Percentiles rank a stretch among this genome's conserved stretches.
These are phyloP conservation scores for Bipolaris sorokiniana DNA, from an alignment of 2,329 filamentous ascomycete genomes.

Conservation along the genomic window DNA sequence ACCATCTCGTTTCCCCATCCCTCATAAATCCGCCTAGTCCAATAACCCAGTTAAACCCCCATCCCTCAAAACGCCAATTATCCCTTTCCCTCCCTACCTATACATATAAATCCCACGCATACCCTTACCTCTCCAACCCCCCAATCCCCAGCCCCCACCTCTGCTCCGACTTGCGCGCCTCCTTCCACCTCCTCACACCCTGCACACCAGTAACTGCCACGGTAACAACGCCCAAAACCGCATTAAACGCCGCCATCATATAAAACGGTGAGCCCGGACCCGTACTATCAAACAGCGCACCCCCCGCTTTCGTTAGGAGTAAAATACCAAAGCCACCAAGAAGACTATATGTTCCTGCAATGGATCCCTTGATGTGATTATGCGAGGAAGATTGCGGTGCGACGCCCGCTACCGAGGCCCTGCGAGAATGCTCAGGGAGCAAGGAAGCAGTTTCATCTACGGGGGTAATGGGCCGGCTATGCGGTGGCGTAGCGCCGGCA, in stretches of 20 bases:
- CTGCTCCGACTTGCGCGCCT: not conserved
- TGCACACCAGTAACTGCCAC: conserved; percentile 27
- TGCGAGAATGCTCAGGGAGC: conserved; percentile 19
- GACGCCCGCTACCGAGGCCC: not conserved
- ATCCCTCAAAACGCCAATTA: no score
- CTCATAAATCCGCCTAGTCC: no score
- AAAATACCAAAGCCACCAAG: conserved; percentile 90
- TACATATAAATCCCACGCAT: no score
- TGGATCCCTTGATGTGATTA: conserved; percentile 82
- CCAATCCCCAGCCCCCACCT: not conserved
- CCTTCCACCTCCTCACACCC: conserved; percentile 14
- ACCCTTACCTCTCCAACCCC: not conserved
- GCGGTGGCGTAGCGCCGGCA: conserved; percentile 42
- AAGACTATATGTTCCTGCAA: conserved; percentile 92
- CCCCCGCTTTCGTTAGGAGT: conserved; percentile 88
- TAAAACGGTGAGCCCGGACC: conserved; percentile 85
- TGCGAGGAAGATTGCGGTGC: conserved; percentile 30
- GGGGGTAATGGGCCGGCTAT: conserved; percentile 38
- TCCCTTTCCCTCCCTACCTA: not conserved
- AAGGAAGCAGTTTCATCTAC: conserved; percentile 40
- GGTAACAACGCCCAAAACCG: conserved; percentile 64
- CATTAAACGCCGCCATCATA: conserved; percentile 92
- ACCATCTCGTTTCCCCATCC: no score
- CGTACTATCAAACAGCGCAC: conserved; percentile 78
- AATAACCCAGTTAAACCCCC: no score